Percentiles rank a stretch among this genome's conserved stretches.
phyloP scores from a whole-genome alignment of 129 eudicot genomes.

The Apium graveolens region DNA sequence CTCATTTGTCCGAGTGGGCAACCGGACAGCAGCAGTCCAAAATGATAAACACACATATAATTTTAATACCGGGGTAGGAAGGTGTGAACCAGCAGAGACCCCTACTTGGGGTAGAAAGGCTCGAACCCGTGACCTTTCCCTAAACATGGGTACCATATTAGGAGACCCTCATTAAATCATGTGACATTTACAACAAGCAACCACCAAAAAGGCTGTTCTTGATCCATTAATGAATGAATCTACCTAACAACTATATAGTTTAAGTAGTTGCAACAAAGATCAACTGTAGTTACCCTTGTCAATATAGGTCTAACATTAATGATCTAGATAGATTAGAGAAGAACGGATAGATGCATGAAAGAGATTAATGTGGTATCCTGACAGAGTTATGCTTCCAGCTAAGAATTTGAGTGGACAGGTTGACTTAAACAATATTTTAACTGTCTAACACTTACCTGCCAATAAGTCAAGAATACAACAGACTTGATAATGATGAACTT shows the following conservation, averaged over 20 bases:
- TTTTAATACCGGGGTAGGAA: too few species aligned
- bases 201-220: too few species aligned
- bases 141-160: too few species aligned
- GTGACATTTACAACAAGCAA: too few species aligned
- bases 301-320: not conserved
- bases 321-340: not conserved
- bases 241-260: too few species aligned
- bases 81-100: too few species aligned
- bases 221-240: not conserved
- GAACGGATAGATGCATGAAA: not conserved
- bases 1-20: too few species aligned
- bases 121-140: too few species aligned
- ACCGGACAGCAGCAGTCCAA: too few species aligned
- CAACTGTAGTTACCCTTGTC: not conserved
- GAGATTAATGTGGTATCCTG: not conserved
- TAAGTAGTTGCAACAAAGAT: not conserved
- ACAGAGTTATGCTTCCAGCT: not conserved
- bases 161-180: too few species aligned
- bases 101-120: too few species aligned
- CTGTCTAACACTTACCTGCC: slow-evolving; percentile 64
- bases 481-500: slow-evolving; percentile 80
- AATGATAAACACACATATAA: too few species aligned
- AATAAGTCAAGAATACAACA: slow-evolving; percentile 82
- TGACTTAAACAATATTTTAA: not conserved
- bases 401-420: not conserved